Conservation (phyloP, 495 filamentous ascomycete genomes). For the Alectoria sarmentosa region DNA sequence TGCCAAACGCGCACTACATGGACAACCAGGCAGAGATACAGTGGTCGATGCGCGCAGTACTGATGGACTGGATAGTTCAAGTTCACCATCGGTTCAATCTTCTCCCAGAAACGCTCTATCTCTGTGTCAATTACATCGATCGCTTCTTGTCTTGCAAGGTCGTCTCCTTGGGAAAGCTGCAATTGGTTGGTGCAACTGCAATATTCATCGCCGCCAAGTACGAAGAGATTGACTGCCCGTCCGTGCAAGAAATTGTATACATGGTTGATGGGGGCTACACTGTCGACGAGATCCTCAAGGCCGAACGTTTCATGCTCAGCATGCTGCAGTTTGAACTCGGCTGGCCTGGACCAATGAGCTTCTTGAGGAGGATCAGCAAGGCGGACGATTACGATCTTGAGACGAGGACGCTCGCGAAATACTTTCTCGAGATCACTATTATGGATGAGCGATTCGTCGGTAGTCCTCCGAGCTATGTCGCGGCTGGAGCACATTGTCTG, state of each 20-base stretch:
- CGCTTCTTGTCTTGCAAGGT: conserved; percentile 93
- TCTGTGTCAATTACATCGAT: conserved; percentile 92
- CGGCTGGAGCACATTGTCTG: conserved; percentile 89
- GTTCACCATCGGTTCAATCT: conserved; percentile 88
- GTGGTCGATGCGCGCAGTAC: conserved; percentile 96
- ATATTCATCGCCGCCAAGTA: conserved; percentile 97
- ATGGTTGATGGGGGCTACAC: conserved; percentile 94
- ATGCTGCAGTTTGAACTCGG: conserved; percentile 93
- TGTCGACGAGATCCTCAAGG: conserved; percentile 89
- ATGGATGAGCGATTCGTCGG: conserved; percentile 98
- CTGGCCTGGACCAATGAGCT: conserved; percentile 98
- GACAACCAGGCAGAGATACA: conserved; percentile 93
- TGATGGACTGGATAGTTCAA: conserved; percentile 98
- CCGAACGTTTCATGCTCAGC: conserved; percentile 94
- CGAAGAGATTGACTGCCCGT: conserved; percentile 95
- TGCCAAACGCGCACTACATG: conserved; percentile 91
- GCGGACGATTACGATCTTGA: conserved; percentile 97
- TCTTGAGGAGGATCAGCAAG: conserved; percentile 93
- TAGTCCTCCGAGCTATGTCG: conserved; percentile 78
- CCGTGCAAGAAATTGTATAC: conserved; percentile 90
- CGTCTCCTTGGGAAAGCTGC: conserved; percentile 88
- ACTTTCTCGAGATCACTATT: conserved; percentile 92
- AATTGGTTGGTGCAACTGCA: conserved; percentile 92
- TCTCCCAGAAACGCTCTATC: conserved; percentile 89
- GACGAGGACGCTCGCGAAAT: conserved; percentile 93